These are phyloP conservation scores for Phytophthora tubulina DNA, from an alignment of 352 stramenopile genomes.

Conservation along the genomic window DNA sequence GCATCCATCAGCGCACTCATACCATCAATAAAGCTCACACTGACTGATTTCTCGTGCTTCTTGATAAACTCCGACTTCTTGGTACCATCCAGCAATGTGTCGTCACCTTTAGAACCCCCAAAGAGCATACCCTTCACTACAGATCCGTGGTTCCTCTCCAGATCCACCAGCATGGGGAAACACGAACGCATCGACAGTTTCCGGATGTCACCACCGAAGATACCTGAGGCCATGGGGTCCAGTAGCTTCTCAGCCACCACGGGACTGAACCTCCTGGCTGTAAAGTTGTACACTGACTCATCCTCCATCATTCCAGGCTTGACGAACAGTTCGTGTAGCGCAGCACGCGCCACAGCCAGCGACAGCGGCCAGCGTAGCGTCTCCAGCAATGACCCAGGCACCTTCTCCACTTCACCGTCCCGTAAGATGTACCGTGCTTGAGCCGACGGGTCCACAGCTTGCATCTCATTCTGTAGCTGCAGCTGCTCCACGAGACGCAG, in stretches of 20 bases:
- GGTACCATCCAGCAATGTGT: slow-evolving; percentile 74
- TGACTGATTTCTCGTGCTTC: slow-evolving; percentile 76
- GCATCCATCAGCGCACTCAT: slow-evolving; percentile 79
- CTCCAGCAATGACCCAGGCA: slow-evolving; percentile 65
- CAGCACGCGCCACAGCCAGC: slow-evolving; percentile 59
- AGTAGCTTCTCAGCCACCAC: slow-evolving; percentile 81
- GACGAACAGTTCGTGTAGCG: slow-evolving; percentile 73
- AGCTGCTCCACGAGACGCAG: slow-evolving; percentile 87
- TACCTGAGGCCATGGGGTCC: slow-evolving; percentile 85
- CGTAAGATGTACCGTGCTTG: slow-evolving; percentile 83
- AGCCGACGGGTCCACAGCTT: slow-evolving; percentile 64
- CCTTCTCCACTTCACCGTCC: slow-evolving; percentile 80
- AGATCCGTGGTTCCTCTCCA: slow-evolving; percentile 81
- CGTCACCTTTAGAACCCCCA: slow-evolving; percentile 33
- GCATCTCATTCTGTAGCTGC: slow-evolving; percentile 69
- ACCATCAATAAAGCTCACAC: slow-evolving; percentile 85
- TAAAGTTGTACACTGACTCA: slow-evolving; percentile 89
- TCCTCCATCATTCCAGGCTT: slow-evolving; percentile 55
- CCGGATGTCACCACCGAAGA: slow-evolving; percentile 89
- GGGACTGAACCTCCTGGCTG: slow-evolving; percentile 76
- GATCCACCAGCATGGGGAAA: slow-evolving; percentile 80
- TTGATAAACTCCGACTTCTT: slow-evolving; percentile 80
- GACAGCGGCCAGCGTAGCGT: slow-evolving; percentile 74
- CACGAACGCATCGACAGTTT: slow-evolving; percentile 84
- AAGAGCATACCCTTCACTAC: slow-evolving; percentile 83